phyloP scores from a whole-genome alignment of 257 asterid species.

The Ilex aquifolium region DNA sequence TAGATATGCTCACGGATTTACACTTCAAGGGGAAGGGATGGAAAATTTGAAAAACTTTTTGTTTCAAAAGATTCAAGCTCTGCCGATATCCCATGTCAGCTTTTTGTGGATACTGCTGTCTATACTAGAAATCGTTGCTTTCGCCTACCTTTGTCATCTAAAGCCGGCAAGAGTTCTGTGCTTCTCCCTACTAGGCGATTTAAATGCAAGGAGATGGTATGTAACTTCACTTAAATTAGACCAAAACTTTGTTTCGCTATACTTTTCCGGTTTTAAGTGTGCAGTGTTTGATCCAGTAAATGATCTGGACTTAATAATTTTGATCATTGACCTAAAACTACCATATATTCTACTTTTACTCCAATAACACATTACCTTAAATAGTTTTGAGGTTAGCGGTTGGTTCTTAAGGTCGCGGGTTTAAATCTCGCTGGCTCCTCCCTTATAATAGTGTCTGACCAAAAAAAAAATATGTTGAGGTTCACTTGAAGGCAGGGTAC shows the following conservation, averaged over 20 bases:
- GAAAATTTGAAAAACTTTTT: constrained; percentile 50
- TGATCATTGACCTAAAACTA: no score
- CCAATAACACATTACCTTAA: no score
- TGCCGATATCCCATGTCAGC: constrained; percentile 34
- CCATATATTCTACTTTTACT: no score
- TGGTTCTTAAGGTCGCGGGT: no score
- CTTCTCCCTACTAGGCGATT: constrained; percentile 93
- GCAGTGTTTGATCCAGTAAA: no score
- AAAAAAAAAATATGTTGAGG: no score
- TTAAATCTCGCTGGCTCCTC: no score
- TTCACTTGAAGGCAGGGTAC: no score
- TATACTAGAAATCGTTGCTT: constrained; percentile 94
- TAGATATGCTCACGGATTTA: constrained; percentile 81
- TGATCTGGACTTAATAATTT: no score
- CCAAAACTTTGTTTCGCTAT: constrained; percentile 4
- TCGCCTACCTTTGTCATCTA: constrained; percentile 85
- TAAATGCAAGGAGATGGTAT: constrained; percentile 79
- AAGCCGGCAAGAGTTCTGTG: constrained; percentile 80
- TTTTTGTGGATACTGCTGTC: constrained; percentile 92
- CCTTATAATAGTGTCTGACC: no score
- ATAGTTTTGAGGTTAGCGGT: no score
- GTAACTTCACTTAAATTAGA: constrained; percentile 15
- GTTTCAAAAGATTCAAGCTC: constrained; percentile 62
- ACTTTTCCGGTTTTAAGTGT: no score
- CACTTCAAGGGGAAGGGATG: constrained; percentile 48